Evolutionary conservation across 2,329 filamentous ascomycete species (phyloP), one percentile per base, ranked within the genome.

Genomic region (Alternaria angustiovoidea): DNA sequence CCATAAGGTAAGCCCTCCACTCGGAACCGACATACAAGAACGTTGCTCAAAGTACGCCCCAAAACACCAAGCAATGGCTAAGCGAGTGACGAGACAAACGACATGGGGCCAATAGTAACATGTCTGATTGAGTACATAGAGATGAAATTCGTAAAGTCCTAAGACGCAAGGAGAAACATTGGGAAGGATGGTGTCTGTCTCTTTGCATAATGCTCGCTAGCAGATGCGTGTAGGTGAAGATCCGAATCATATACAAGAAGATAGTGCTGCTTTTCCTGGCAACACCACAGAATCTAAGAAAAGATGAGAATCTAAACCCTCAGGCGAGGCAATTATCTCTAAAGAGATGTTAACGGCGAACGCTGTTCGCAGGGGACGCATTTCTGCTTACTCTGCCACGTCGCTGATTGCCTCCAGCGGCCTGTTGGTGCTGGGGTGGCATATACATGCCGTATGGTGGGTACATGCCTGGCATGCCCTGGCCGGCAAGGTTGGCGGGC

Each of bases 391-490:
- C 83, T 70, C 85, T 80, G 79, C 84, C 85, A 72, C 78, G 76
- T 65, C 85, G 82, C 69, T 84, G 82, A 59, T 82, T 82, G 65
- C 82, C 83, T 67, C 81, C 83, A 59, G 79, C 73, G 54, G 68
- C 72, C 57, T 74, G 71, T 46, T 75, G 72, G 67, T 83, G 81
- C 55, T 80, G 79, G 54, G 77, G 81, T 53, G 82, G 82, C 71
- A 81, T 82, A 63, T 84, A 83, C 68, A 83, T 81, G 65, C 82
- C 81, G 72, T 86, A 86, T 57, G 83, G 82, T 73, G 66, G 66
- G 34, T 68, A 69, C 72, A 76, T 74, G 22, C 72, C 71, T 24
- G 71, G 73, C 66, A 77, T 75, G 38, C 72, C 73, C 57, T 75
- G 76, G 7, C 79, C 78, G 7, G 78, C 78, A 57, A 83, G 84